Base-by-base conservation (phyloP, 2,329 filamentous ascomycete species). In the Alternaria conjuncta region DNA sequence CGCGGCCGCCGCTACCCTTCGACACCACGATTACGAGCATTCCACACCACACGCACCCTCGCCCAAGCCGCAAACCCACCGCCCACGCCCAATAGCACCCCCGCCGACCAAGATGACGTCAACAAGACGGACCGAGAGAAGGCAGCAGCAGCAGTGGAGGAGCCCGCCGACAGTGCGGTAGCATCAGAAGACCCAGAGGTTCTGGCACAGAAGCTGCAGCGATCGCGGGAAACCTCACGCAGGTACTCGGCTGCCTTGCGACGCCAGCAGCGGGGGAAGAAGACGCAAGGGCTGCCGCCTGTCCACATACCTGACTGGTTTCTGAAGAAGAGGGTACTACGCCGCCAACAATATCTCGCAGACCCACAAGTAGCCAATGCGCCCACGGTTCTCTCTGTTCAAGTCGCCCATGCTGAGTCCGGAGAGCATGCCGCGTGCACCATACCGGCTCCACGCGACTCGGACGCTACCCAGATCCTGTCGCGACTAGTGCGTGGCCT, bases 241-340 rank as follows among this genome's bases (percentile, higher is more conserved):
- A 65, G 75, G 45, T 79, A 80, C 54, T 70, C 75, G 23, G 75
- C 77, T 15, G 77, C 77, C 45, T 64, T 79, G 61, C 72, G 75
- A 28, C 75, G 78, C 11, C 71, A 78, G 23, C 75, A 78, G 57
- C 65, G 76, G 32, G 70, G 71, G 28, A 78, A 76, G 55, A 77
- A 78, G 53, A 64, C 72, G 0, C 70, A 76, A 32, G 78, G 75
- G 13, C 66, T 80, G 13, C 78, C 79, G 49, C 80, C 81, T 20
- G 75, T 83, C 5, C 81, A 84, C 54, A 79, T 92, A 13, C 88
- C 89, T 1, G 77, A 82, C 60, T 85, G 83, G 77, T 92, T 91
- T 65, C 77, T 88, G 57, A 78, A 84, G 43, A 76, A 81, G 20
- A 86, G 86, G 58, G 83, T 91, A 26, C 74, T 75, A 50, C 71